Conservation (phyloP, 768 basidiomycete species). For the Nidularia sp. region DNA sequence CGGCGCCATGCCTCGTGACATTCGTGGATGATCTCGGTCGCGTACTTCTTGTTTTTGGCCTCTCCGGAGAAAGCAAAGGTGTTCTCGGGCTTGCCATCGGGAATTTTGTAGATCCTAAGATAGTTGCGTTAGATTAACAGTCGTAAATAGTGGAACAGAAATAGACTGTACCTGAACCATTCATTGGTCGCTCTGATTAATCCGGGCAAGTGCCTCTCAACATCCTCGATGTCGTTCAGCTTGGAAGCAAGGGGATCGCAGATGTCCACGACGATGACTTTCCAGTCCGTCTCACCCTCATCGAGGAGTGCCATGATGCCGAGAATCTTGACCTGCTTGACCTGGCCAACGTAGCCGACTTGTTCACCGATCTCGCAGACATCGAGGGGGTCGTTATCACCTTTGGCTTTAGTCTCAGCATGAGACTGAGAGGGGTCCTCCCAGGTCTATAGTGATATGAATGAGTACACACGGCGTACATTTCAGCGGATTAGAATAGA, state of each 20-base stretch:
- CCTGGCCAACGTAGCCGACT: constrained; percentile 93
- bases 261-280: constrained; percentile 97
- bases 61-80: constrained; percentile 99
- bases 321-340: constrained; percentile 99
- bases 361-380: constrained; percentile 99
- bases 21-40: constrained; percentile 98
- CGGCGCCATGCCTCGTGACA: constrained; percentile 99
- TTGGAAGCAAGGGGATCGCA: constrained; percentile 93
- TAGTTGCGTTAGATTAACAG: constrained; percentile 1
- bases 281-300: constrained; percentile 99
- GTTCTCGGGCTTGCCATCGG: constrained; percentile 96
- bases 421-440: constrained; percentile 87
- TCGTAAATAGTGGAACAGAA: not conserved
- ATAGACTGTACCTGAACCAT: constrained; percentile 81
- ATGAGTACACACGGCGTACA: not conserved
- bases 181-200: constrained; percentile 96
- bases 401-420: constrained; percentile 97
- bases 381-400: constrained; percentile 99
- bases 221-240: constrained; percentile 98
- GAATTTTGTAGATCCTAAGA: constrained; percentile 89
- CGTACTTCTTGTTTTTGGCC: constrained; percentile 99
- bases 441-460: constrained; percentile 70
- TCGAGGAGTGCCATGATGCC: constrained; percentile 99
- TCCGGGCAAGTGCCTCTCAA: constrained; percentile 96
- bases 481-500: not conserved